Percentiles rank a stretch among this genome's conserved stretches.
phyloP scores from a whole-genome alignment of 2,329 filamentous ascomycete genomes.

The Calycina marina region DNA sequence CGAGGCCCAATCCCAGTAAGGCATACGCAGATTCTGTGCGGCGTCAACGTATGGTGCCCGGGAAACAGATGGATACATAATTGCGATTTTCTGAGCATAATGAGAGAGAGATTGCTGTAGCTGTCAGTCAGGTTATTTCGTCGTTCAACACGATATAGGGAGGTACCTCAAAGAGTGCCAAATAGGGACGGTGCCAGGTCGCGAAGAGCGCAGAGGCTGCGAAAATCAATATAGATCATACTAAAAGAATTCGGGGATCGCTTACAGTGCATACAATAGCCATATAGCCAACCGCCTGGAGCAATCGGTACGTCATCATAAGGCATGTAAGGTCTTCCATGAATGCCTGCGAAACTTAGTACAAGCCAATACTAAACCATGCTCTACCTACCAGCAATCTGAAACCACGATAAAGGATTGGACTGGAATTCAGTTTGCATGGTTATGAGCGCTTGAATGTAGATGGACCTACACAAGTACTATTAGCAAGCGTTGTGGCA shows the following conservation, averaged over 20 bases:
- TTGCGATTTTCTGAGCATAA: slow-evolving; percentile 32
- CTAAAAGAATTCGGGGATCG: background rate
- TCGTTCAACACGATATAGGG: slow-evolving; percentile 11
- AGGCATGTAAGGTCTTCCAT: slow-evolving; percentile 6
- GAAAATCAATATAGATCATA: background rate
- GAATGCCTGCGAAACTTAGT: slow-evolving; percentile 4
- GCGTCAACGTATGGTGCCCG: slow-evolving; percentile 26
- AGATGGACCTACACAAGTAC: slow-evolving; percentile 7
- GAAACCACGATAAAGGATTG: slow-evolving; percentile 9
- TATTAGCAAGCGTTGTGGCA: background rate
- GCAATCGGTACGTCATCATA: slow-evolving; percentile 2
- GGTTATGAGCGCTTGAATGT: slow-evolving; percentile 9
- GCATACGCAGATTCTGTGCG: slow-evolving; percentile 26
- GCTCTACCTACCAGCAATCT: slow-evolving; percentile 8
- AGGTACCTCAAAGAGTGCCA: slow-evolving; percentile 39
- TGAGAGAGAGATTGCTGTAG: slow-evolving; percentile 36
- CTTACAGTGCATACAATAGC: slow-evolving; percentile 9
- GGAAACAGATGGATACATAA: slow-evolving; percentile 5
- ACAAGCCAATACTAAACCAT: background rate
- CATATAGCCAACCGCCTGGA: slow-evolving; percentile 1
- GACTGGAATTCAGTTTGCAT: slow-evolving; percentile 7
- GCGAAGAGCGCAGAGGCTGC: slow-evolving; percentile 7
- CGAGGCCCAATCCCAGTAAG: slow-evolving; percentile 33
- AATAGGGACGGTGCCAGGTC: slow-evolving; percentile 38
- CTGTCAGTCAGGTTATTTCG: slow-evolving; percentile 4